Conservation (phyloP, 768 basidiomycete genomes). For the Tricholoma hemisulphureum region DNA sequence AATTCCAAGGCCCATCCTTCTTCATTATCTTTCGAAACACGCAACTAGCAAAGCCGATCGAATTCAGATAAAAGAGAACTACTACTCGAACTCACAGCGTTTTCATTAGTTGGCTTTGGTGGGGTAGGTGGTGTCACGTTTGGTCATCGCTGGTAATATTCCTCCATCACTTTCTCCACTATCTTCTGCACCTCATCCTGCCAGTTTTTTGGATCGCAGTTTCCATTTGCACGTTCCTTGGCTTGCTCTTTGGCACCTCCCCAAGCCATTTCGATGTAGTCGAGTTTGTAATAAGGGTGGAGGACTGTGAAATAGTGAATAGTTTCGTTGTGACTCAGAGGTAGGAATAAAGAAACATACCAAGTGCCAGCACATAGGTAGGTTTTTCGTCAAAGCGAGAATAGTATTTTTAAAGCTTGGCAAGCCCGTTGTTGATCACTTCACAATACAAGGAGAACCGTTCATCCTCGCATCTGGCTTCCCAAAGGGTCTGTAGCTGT, state of each 20-base stretch:
- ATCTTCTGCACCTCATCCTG: too few species aligned
- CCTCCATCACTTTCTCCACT: too few species aligned
- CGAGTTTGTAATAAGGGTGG: slow-evolving; percentile 32
- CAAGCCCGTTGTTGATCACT: slow-evolving; percentile 8
- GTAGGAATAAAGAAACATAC: slow-evolving; percentile 21
- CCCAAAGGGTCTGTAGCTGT: slow-evolving; percentile 14
- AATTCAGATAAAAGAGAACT: slow-evolving; percentile 1
- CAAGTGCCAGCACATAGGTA: slow-evolving; percentile 19
- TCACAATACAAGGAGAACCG: background rate
- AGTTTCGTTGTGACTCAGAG: too few species aligned
- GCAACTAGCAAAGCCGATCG: background rate
- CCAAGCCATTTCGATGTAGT: slow-evolving; percentile 25
- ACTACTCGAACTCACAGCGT: too few species aligned
- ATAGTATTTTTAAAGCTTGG: slow-evolving; percentile 18
- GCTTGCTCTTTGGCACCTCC: slow-evolving; percentile 26
- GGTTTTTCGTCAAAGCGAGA: background rate
- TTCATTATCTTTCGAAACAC: background rate
- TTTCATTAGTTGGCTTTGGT: too few species aligned
- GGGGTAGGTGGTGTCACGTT: too few species aligned
- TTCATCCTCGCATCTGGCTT: slow-evolving; percentile 1
- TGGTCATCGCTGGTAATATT: too few species aligned
- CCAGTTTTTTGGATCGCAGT: too few species aligned
- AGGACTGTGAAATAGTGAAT: too few species aligned
- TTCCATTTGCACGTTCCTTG: slow-evolving; percentile 1
- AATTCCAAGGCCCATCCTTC: slow-evolving; percentile 8